A percentile compares a stretch with the other conserved stretches of the same genome.
Conservation (phyloP, 768 basidiomycete species). For the Aureoboletus auriporus region DNA sequence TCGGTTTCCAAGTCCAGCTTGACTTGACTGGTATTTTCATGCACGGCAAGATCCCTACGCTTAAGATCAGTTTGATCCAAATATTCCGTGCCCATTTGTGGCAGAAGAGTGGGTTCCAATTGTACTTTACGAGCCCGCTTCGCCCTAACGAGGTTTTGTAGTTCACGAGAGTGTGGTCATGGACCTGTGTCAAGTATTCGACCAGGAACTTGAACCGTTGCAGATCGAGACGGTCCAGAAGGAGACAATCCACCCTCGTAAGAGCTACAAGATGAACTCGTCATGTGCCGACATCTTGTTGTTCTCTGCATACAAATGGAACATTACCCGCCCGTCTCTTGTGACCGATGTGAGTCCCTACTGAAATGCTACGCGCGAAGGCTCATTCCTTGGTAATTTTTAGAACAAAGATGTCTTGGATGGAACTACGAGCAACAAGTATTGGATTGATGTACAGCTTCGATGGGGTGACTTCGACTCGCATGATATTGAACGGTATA, state of each 20-base stretch:
- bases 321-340: constrained; percentile 92
- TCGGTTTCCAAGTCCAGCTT: constrained; percentile 99
- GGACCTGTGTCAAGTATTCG: constrained; percentile 98
- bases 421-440: constrained; percentile 98
- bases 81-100: constrained; percentile 99
- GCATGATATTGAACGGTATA: constrained; percentile 98
- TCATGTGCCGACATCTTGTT: constrained; percentile 98
- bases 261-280: constrained; percentile 99
- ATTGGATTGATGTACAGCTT: constrained; percentile 95
- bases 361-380: background rate
- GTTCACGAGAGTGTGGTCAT: constrained; percentile 91
- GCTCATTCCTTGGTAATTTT: constrained; percentile 8
- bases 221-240: constrained; percentile 99
- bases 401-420: constrained; percentile 93
- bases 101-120: constrained; percentile 85
- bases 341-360: constrained; percentile 73
- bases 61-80: constrained; percentile 99
- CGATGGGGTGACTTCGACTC: constrained; percentile 99
- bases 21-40: constrained; percentile 98
- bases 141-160: constrained; percentile 25
- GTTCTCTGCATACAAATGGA: constrained; percentile 98
- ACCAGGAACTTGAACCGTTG: constrained; percentile 95
- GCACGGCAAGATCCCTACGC: constrained; percentile 97
- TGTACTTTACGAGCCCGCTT: constrained; percentile 8
- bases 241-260: constrained; percentile 98